Base-by-base conservation (phyloP, 345 rosid genomes). In the Brassica nigra region DNA sequence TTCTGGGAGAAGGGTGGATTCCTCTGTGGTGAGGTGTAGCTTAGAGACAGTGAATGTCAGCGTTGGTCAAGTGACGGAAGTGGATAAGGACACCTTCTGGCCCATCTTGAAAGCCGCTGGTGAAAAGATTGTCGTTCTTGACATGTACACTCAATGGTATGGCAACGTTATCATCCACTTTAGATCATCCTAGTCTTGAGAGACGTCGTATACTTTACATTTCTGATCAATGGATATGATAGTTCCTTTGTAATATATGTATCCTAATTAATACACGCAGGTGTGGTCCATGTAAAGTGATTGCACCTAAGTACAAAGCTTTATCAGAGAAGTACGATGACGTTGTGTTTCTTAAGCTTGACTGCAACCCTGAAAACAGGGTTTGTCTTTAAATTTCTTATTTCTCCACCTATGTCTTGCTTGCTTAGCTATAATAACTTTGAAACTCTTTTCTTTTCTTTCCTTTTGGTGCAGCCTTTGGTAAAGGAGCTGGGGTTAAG, bases 231-330 rank as follows among this genome's bases (percentile, higher is more conserved):
- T 75, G 27, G 27, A 1, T 1, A 23, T 23, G 27, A 23, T 23
- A 23, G 1, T 23, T 23, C 27, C 27, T 23, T 23, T 23, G 27
- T 23, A 6, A 33, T 33, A 5, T 11, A 27, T 62, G 37, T 71
- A 47, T 23, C 27, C 27, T 23, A 23, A 23, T 23, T 11, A 44
- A 12, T 47, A 15, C 15, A 33, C 72, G 73, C 71, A 92, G 97
- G 97, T 92, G 99, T 77, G 99, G 99, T 47, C 99, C 99, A 57
- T 95, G 99, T 86, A 95, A 95, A 85, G 81, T 95, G 66, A 95
- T 95, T 3, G 99, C 97, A n/a, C 97, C 99, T 7, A 92, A 89
- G 68, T 92, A 82, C 81, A 78, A 88, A 76, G 91, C 89, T 57
- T 84, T 95, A 81, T 89, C 99, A 0, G 78, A 90, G 87, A 90